These are phyloP conservation scores for Actinomucor elegans DNA, from an alignment of 371 early-diverging fungal genomes.

Conservation along the genomic window DNA sequence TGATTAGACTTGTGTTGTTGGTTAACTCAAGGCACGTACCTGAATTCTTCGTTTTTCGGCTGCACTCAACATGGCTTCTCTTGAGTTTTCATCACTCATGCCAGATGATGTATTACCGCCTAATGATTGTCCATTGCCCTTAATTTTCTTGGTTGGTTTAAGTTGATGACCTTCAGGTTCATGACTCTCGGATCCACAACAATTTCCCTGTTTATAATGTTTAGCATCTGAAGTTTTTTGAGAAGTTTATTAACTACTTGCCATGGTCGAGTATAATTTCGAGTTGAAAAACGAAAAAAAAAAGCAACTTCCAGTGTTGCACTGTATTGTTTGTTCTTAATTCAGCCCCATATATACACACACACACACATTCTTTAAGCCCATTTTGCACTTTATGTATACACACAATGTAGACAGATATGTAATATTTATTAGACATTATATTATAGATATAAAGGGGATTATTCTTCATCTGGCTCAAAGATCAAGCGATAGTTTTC, in stretches of 20 bases:
- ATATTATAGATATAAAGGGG: background rate
- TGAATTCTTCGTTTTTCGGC: constrained; percentile 35
- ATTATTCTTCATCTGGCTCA: constrained; percentile 52
- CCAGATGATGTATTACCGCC: constrained; percentile 7
- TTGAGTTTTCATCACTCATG: background rate
- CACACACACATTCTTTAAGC: too few relatives aligned
- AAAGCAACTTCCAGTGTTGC: background rate
- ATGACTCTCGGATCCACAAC: constrained; percentile 21
- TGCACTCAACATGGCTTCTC: constrained; percentile 39
- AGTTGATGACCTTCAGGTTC: constrained; percentile 14
- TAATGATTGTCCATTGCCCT: constrained; percentile 7
- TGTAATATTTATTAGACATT: background rate
- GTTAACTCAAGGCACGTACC: constrained; percentile 11
- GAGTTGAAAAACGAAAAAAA: background rate
- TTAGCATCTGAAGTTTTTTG: background rate
- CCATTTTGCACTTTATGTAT: too few relatives aligned
- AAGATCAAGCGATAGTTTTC: constrained; percentile 62
- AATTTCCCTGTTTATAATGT: constrained; percentile 14
- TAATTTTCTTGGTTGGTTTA: constrained; percentile 7
- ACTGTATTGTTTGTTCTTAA: background rate
- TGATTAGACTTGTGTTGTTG: background rate
- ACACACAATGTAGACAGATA: too few relatives aligned
- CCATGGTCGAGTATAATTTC: background rate
- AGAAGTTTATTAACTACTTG: background rate
- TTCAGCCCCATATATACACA: background rate